Percentiles rank a stretch among this genome's conserved stretches.
phyloP scores from a whole-genome alignment of 2,329 filamentous ascomycete species.

The Endothia cerciana region DNA sequence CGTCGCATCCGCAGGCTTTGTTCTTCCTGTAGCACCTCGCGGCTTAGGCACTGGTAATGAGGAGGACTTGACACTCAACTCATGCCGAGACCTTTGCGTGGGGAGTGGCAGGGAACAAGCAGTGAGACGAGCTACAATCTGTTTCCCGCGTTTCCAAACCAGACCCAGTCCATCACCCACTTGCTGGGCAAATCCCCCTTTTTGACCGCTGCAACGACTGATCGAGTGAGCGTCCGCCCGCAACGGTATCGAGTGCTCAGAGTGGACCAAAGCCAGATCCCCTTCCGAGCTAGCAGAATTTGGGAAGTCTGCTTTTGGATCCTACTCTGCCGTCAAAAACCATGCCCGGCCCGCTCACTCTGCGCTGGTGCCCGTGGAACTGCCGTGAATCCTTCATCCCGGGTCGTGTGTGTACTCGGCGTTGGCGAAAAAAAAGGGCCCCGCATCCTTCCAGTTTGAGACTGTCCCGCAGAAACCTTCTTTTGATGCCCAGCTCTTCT shows the following conservation, averaged over 20 bases:
- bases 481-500: conserved; percentile 37
- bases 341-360: not conserved
- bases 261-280: not conserved
- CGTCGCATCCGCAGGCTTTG: conserved; percentile 23
- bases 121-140: conserved; percentile 29
- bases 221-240: not conserved
- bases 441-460: conserved; percentile 30
- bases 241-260: not conserved
- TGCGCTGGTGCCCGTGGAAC: not conserved
- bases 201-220: not conserved
- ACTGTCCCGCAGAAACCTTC: conserved; percentile 40
- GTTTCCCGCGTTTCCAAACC: conserved; percentile 17
- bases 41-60: conserved; percentile 8
- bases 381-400: not conserved
- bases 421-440: conserved; percentile 24
- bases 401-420: conserved; percentile 13
- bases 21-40: conserved; percentile 7
- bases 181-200: not conserved
- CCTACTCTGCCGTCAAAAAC: not conserved
- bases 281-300: conserved; percentile 26
- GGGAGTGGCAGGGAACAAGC: conserved; percentile 17
- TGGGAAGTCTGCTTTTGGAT: not conserved
- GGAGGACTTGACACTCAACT: conserved; percentile 30
- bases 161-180: not conserved
- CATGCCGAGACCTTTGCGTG: not conserved